Base-by-base conservation (phyloP, 1,284 basidiomycete genomes). In the Ceratobasidium sp. region DNA sequence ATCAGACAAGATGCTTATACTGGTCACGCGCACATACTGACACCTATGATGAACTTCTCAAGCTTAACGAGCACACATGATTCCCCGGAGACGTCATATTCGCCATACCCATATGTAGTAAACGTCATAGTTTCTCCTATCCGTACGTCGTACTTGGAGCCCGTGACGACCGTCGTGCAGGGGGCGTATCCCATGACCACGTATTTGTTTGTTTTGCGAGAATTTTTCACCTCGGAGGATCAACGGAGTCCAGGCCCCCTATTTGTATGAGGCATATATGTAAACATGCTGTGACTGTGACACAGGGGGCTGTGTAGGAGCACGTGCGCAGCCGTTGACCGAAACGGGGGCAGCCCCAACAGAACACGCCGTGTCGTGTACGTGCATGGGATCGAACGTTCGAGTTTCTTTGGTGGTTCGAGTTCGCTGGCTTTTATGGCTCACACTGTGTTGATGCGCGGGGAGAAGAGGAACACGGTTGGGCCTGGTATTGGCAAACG, bases 1-100 rank as follows among this genome's bases (percentile, higher is more conserved):
- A 20, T 62, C 38, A 35, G 35, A 16, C 35, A 2, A 62, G 60
- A 62, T 41, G 60, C 60, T 62, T 44, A 30, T 41, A n/a, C 16
- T 38, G 35, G 38, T 62, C 60, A 62, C 38, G 60, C 38, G 60
- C 33, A 30, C 18, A 35, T 33, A 35, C 44, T 73, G 70, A 73
- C 57, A 73, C 18, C 70, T 44, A 70, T 73, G 70, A 73, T 73
- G 57, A 18, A 38, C 70, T 73, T 73, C 70, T 57, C 70, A 73
- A 60, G 70, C 70, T 73, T 73, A 73, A 59, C 23, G 35, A 5
- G 46, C 18, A 54, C 66, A 68, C 48, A 68, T 68, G 66, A 68
- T 68, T 46, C 71, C 71, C 71, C 71, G 50, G 59, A 65, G 23
- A 75, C 71, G 71, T 75, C 71, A 75, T 75, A 27, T 48, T 44